Percentiles rank a stretch among this genome's conserved stretches.
phyloP scores from a whole-genome alignment of 2,329 filamentous ascomycete genomes.

The Chaetomiaceae sp. region DNA sequence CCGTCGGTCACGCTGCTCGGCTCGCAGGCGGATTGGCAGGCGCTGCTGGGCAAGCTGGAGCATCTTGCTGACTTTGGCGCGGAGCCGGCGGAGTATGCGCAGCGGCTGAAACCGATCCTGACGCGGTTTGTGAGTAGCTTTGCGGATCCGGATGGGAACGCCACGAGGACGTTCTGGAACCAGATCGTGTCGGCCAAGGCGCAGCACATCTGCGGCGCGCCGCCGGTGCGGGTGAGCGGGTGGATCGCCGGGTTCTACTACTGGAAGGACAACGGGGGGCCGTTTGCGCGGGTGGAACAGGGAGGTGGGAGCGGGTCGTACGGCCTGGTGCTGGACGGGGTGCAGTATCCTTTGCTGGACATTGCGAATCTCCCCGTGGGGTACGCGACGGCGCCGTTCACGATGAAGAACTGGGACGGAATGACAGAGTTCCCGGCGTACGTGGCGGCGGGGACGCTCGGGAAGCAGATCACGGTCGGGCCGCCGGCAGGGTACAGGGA shows the following conservation, averaged over 20 bases:
- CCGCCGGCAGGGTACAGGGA: constrained; percentile 26
- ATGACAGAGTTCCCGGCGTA: constrained; percentile 28
- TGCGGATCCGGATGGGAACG: constrained; percentile 30
- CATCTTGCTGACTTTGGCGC: constrained; percentile 38
- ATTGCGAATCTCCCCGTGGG: too few species aligned
- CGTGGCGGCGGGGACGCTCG: constrained; percentile 33
- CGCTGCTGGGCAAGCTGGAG: constrained; percentile 37
- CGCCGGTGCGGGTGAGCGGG: constrained; percentile 36
- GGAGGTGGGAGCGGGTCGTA: neutral
- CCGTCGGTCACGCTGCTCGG: constrained; percentile 38
- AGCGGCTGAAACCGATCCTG: constrained; percentile 40
- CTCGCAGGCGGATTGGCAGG: constrained; percentile 33
- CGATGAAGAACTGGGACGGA: constrained; percentile 31
- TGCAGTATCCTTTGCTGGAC: constrained; percentile 25
- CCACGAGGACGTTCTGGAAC: constrained; percentile 37
- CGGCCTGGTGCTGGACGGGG: constrained; percentile 14
- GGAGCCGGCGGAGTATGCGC: constrained; percentile 35
- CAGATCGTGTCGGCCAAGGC: constrained; percentile 34
- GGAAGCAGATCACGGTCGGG: constrained; percentile 23
- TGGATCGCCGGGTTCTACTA: constrained; percentile 45
- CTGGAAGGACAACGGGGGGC: constrained; percentile 35
- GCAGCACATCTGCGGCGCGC: constrained; percentile 26
- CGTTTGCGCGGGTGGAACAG: constrained; percentile 10
- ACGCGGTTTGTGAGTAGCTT: constrained; percentile 39
- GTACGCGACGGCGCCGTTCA: constrained; percentile 35